These are phyloP conservation scores for Pueraria montana DNA, from an alignment of 306 rosid genomes.

Conservation along the genomic window DNA sequence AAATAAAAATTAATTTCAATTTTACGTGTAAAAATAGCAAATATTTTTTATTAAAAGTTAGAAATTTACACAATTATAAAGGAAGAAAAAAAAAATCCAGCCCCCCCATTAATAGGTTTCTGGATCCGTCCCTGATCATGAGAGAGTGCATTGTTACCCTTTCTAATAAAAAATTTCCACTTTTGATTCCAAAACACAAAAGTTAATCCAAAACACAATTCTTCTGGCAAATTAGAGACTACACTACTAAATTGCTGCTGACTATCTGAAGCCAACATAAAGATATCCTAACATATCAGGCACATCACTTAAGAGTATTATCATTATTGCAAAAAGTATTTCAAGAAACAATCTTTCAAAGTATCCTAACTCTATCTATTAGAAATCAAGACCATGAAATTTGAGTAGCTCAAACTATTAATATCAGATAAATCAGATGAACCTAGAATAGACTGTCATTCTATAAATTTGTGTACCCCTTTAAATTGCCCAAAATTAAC, in stretches of 20 bases:
- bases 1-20: no score
- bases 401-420: constrained; percentile 31
- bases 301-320: background rate
- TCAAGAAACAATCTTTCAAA: background rate
- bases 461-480: background rate
- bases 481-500: constrained; percentile 29
- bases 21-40: no score
- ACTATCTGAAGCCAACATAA: background rate
- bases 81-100: no score
- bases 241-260: background rate
- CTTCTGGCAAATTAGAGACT: background rate
- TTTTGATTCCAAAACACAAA: background rate
- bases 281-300: background rate
- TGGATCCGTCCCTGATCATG: no score
- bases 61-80: no score
- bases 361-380: background rate
- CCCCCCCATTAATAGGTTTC: no score
- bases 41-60: no score
- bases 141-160: background rate
- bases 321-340: background rate
- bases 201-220: background rate
- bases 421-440: constrained; percentile 7
- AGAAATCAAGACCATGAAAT: background rate
- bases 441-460: constrained; percentile 1
- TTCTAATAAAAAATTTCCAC: background rate